Conservation (phyloP, 441 rosid genomes). For the Eutrema salsugineum region DNA sequence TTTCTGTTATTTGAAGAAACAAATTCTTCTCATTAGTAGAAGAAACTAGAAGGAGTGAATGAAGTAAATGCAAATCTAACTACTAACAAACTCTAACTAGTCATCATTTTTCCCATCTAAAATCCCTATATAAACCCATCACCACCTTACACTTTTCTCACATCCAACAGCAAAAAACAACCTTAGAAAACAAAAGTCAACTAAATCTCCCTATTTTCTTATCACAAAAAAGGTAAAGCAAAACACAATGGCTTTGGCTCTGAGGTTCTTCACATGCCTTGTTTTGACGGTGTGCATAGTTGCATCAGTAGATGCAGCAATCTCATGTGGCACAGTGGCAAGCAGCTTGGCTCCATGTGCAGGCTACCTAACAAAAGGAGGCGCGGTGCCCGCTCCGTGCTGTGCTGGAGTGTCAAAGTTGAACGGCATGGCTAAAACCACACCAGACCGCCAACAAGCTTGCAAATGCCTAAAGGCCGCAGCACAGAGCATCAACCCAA, state of each 20-base stretch:
- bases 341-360: constrained; percentile 18
- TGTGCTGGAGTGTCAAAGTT: constrained; percentile 36
- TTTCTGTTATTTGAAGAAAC: not conserved
- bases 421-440: constrained; percentile 32
- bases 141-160: constrained; percentile 9
- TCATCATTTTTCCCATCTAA: not conserved
- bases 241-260: constrained; percentile 20
- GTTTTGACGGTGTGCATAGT: constrained; percentile 32
- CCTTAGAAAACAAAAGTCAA: not conserved
- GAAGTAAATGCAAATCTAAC: constrained; percentile 19
- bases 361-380: not conserved
- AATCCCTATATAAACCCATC: constrained; percentile 14
- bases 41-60: not conserved
- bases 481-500: not conserved
- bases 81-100: not conserved
- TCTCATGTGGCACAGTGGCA: constrained; percentile 31
- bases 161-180: constrained; percentile 5
- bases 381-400: constrained; percentile 17
- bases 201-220: not conserved
- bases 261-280: constrained; percentile 23
- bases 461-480: constrained; percentile 40
- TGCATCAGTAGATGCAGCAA: constrained; percentile 31
- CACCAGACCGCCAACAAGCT: constrained; percentile 40
- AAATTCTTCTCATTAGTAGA: not conserved
- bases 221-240: not conserved